Base-by-base conservation (phyloP, 768 basidiomycete species). In the Hypholoma sublateritium region DNA sequence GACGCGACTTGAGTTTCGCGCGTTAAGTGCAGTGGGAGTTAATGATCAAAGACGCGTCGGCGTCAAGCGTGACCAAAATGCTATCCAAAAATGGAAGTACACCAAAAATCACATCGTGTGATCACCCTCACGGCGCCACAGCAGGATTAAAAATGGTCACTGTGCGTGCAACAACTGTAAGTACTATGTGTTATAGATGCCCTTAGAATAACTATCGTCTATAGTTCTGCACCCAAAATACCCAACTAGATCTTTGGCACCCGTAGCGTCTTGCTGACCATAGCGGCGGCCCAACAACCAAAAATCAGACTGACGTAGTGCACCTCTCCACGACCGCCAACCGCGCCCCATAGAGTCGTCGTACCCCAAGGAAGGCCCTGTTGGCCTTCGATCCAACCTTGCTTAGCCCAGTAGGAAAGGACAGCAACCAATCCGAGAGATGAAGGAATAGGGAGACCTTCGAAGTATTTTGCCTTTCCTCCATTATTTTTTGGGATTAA, bases 241-340 rank as follows among this genome's bases (percentile, higher is more conserved):
- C 25, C 14, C 22, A 32, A n/a, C 60, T 72, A 91, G 45, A 83
- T 64, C 74, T 94, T 94, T 12, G 92, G 91, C 50, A 98, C 85
- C 49, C 86, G 82, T 45, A 99, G 77, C 14, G 97, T 98, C 76
- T 98, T 98, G 80, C 93, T 95, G 61, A 99, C 91, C 96, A 99
- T 98, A 47, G 91, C 89, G 14, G 94, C 89, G 8, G 91, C 96
- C 95, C 95, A 98, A 12, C 78, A 68, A 6, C 77, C 88, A 71
- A 94, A 93, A n/a, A 95, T 67, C 35, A 91, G 59, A 65, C 86
- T 86, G 41, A 87, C 86, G 37, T 83, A 73, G 71, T 99, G 97
- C 47, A 98, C 65, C 63, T 98, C 96, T 65, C 95, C 88, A 32
- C 86, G 81, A 9, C 88, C 88, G 12, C 89, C 91, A 32, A 75